Conservation (phyloP, 495 filamentous ascomycete genomes). For the Geoglossum glabrum region DNA sequence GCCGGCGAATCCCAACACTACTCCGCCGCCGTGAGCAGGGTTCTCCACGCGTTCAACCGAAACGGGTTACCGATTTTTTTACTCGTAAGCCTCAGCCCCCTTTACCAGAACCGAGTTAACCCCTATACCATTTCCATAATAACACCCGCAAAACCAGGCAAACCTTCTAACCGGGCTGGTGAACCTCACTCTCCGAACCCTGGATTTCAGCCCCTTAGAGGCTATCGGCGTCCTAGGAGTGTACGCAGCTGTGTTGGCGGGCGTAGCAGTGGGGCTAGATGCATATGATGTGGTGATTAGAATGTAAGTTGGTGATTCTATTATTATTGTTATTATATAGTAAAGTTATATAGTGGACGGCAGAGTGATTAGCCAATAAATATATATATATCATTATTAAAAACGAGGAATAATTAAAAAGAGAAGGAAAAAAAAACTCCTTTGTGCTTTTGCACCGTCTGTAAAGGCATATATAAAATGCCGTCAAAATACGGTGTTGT, state of each 20-base stretch:
- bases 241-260: slow-evolving; percentile 49
- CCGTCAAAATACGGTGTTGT: no score
- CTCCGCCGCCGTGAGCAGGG: slow-evolving; percentile 46
- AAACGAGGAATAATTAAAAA: no score
- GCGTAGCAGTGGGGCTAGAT: slow-evolving; percentile 51
- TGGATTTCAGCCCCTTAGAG: slow-evolving; percentile 37
- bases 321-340: no score
- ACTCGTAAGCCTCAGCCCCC: slow-evolving; percentile 13
- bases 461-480: no score
- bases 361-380: no score
- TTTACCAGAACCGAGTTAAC: background rate
- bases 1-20: slow-evolving; percentile 36
- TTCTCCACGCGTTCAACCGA: slow-evolving; percentile 67
- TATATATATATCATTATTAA: no score
- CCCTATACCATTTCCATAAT: background rate
- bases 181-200: slow-evolving; percentile 66
- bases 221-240: slow-evolving; percentile 55
- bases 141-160: slow-evolving; percentile 20
- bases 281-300: slow-evolving; percentile 11
- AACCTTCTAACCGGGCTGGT: slow-evolving; percentile 79
- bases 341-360: no score
- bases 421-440: no score
- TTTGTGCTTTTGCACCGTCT: no score
- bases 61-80: slow-evolving; percentile 80
- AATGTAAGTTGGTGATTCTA: no score